Base-by-base conservation (phyloP, 139 green algal species). In the Chlamydomonas applanata region DNA sequence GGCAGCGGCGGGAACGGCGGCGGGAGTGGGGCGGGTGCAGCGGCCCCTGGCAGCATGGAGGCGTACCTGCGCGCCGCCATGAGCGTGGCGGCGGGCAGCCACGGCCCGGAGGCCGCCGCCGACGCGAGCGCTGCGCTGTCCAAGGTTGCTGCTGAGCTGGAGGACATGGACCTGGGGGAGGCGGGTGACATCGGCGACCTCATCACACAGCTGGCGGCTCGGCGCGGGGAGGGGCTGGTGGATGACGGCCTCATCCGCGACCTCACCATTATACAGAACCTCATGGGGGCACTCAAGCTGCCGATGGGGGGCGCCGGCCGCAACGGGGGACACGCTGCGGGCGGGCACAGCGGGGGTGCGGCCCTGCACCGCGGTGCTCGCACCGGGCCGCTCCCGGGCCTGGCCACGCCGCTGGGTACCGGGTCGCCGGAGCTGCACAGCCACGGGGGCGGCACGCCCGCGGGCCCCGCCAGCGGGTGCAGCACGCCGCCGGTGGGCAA, bases 211-310 rank as follows among this genome's bases (percentile, higher is more conserved):
- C 68, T 80, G 44, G 72, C 65, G 0, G 25, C 52, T 3, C 74
- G 74, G 61, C 73, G 78, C 33, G 69, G 80, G 32, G 78, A 77
- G 57, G 78, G 30, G 61, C 77, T 76, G 71, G 63, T 83, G 57
- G 79, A 85, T 30, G 79, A 85, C 54, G 73, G 73, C 36, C 56
- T 85, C 16, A 78, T 85, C 62, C 59, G 79, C 24, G 79, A 85
- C 63, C 64, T 85, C 22, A 70, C 80, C 54, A 85, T 85, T 44
- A 85, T 85, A 29, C 79, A 85, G 70, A 72, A 53, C 22, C 64
- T 85, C 7, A 78, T 85, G 35, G 74, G 74, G 0, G 73, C 74
- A 22, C 69, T 84, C 3, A 49, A 49, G 40, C 40, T 49, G 40
- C 40, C 40, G 40, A 49, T 49, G 40, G 40, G 40, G 7, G 40